Base-by-base conservation (phyloP, 2,329 filamentous ascomycete species). In the Calonectria fujianensis region DNA sequence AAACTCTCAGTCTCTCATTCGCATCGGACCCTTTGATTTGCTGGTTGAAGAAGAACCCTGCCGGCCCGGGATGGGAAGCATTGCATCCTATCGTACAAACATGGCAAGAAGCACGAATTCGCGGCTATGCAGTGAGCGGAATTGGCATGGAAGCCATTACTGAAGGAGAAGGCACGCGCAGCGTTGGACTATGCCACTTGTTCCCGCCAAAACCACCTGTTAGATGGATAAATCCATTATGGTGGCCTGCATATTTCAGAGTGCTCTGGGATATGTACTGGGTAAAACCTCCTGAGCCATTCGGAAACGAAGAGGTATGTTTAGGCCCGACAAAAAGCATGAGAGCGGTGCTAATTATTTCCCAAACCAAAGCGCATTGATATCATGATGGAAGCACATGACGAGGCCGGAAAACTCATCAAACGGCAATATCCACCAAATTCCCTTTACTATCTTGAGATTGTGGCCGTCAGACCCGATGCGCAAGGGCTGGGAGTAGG, bases 31-130 rank as follows among this genome's bases (percentile, higher is more conserved):
- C 73, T 50, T 32, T 75, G 9, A 75, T 73, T 5, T 48, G 27
- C 6, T 75, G 73, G 73, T 41, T 75, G 20, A 51, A 65, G 37
- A 61, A 71, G 11, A 48, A 70, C 14, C 66, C 65, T 35, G 24
- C 65, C 2, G 73, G 66, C 16, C 70, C 73, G 8, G 54, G 73
- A 29, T 75, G 73, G 73, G 70, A 67, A 24, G 69, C 27, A 5
- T 52, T 75, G 11, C 35, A 51, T 32, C 73, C 73, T 20, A 27
- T 48, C 29, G 5, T 70, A 11, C 73, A 75, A 29, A 52, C 24
- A 70, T 75, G 73, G 73, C 73, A 75, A 54, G 57, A 70, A 32
- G 59, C 61, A 13, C 59, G 73, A n/a, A 52, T 75, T n/a, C 70
- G 73, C 5, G 59, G 57, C 11, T 73, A 75, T 32, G 61, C 41